Percentiles rank a stretch among this genome's conserved stretches.
Evolutionary conservation across 495 filamentous ascomycete species (phyloP).

Genomic region (Terfezia claveryi): DNA sequence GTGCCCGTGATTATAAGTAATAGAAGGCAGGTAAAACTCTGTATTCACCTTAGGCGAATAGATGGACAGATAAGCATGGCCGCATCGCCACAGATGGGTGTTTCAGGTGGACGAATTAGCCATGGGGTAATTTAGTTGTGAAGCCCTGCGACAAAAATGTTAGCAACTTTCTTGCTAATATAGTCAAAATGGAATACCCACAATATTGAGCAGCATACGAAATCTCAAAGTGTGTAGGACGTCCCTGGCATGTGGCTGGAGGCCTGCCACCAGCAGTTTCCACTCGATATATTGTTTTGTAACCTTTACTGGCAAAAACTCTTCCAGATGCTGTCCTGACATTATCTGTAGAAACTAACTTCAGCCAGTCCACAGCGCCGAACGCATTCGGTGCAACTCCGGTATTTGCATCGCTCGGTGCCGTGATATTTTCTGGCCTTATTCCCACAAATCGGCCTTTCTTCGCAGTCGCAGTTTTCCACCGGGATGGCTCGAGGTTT

Average conservation of each 20-base stretch:
- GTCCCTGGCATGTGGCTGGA: constrained; percentile 50
- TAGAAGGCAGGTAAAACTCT: no score
- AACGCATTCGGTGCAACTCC: constrained; percentile 29
- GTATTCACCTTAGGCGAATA: no score
- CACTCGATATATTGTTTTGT: constrained; percentile 64
- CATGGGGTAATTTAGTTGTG: no score
- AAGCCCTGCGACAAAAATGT: no score
- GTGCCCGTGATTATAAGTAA: no score
- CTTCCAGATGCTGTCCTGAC: constrained; percentile 14
- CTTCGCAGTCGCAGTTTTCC: constrained; percentile 20
- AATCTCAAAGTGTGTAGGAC: constrained; percentile 39
- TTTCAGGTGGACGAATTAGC: no score
- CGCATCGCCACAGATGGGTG: no score
- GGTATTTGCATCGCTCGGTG: constrained; percentile 34
- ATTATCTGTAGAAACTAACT: constrained; percentile 29
- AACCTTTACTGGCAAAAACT: constrained; percentile 24
- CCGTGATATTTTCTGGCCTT: constrained; percentile 31
- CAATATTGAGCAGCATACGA: constrained; percentile 65
- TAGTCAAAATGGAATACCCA: constrained; percentile 2
- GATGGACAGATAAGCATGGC: no score
- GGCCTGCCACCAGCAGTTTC: constrained; percentile 65
- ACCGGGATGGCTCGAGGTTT: constrained; percentile 26
- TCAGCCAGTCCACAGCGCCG: constrained; percentile 56
- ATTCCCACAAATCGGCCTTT: constrained; percentile 36
- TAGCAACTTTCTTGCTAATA: no score